Evolutionary conservation across 2,329 filamentous ascomycete genomes (phyloP), one percentile per base, ranked within the genome.

Genomic region (Alternaria rosae): DNA sequence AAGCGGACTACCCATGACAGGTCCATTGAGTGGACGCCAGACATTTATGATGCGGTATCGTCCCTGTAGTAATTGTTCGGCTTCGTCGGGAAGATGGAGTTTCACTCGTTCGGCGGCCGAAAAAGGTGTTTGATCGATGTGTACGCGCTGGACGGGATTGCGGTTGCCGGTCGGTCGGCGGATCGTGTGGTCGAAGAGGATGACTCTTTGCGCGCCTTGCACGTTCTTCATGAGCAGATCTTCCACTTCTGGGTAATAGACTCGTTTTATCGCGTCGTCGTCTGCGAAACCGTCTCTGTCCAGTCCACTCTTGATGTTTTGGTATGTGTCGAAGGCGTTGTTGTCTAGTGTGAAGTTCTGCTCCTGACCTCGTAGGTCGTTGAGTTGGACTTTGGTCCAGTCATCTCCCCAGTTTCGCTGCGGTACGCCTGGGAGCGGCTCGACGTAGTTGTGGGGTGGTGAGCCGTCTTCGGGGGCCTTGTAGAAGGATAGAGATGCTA

Each of bases 111-210:
- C 84, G 10, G 81, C 85, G 0, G 91, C 89, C 0, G 91, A 90
- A 15, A 78, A 78, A 7, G 86, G 79, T 0, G 92, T 95, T 80
- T 97, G 93, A 77, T 97, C 93, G 65, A 97, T 91, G 79, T 97
- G 93, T 0, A 91, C 91, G 42, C 86, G 80, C 12, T 84, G 87
- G 0, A 96, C 92, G 2, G 93, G 92, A 2, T 82, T 83, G 50
- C 93, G 87, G n/a, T 79, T 78, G 0, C 91, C 86, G 55, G 82
- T 79, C 0, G 88, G 85, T 43, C 91, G 87, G n/a, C 93, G 90
- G 77, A 97, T 88, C 8, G 93, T 97, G 82, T 97, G 92, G 83
- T 97, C 93, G 80, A 97, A 97, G 75, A 97, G 82, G 69, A 92
- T 82, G 28, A 97, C 83, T 5, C 85, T 84, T 59, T 86, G 84